These are phyloP conservation scores for Suhomyces vadensis DNA, from an alignment of 805 yeast species.

Conservation along the genomic window DNA sequence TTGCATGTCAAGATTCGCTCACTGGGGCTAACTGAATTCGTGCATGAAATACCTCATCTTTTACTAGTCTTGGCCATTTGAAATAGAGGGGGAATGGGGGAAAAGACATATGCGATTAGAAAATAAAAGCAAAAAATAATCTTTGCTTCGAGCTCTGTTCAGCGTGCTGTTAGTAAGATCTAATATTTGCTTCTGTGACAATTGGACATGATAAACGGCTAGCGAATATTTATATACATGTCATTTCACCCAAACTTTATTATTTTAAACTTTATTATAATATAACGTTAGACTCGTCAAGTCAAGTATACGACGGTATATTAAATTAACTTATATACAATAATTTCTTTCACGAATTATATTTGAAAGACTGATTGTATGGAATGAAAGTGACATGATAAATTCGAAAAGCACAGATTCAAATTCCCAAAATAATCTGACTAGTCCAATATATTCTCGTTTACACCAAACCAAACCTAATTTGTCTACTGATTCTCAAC, in stretches of 20 bases:
- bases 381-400: not conserved
- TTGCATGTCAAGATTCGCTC: not conserved
- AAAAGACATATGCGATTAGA: not conserved
- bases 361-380: too few relatives aligned
- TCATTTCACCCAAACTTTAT: not conserved
- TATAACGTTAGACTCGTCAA: not conserved
- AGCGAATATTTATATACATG: not conserved
- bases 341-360: too few relatives aligned
- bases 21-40: not conserved
- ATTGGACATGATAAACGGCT: conserved; percentile 1
- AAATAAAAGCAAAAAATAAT: too few relatives aligned
- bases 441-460: not conserved
- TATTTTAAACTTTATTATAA: not conserved
- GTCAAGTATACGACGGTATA: too few relatives aligned
- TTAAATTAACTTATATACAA: too few relatives aligned
- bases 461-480: not conserved
- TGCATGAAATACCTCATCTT: not conserved
- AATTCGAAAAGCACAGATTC: not conserved
- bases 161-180: too few relatives aligned
- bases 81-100: not conserved
- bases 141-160: too few relatives aligned
- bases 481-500: not conserved
- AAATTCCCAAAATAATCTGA: not conserved
- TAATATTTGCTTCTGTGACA: too few relatives aligned
- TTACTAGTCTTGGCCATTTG: not conserved